Evolutionary conservation across 257 asterid genomes (phyloP), one percentile per base, ranked within the genome.

Genomic region (Petunia axillaris): DNA sequence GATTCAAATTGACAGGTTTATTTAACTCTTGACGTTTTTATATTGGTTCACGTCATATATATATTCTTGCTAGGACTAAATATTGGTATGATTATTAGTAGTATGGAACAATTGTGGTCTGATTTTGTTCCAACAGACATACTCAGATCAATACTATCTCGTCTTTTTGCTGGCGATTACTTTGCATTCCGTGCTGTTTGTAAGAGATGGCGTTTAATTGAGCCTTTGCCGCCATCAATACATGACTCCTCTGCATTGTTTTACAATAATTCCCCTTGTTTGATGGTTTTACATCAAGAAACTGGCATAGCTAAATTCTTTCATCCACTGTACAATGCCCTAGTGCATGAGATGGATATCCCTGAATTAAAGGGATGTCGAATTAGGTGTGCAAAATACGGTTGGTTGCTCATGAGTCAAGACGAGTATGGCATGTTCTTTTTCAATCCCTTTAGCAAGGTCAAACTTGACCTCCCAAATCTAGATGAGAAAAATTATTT

Each of bases 371-470:
- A 9, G 15, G 15, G 41, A 8, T 35, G 15, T 1, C 1, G 6
- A 62, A 62, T 62, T 62, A 14, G 66, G 2, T 25, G 15, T 4
- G 37, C 41, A 25, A 62, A 35, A 62, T 2, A 2, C 35, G 35
- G 35, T 62, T 62, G 66, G 41, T 62, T 62, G 66, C 41, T 62
- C 41, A 62, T 62, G 48, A 64, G 71, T 38, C 71, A 4, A 11
- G 71, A 25, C 25, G 25, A 25, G 25, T 25, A 25, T 25, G 25
- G 25, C 25, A 25, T 25, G 25, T 25, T 25, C 25, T 25, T 25
- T 25, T 25, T 25, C 25, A 25, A 25, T 25, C 25, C 25, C 25
- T 25, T 25, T 25, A 25, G 25, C 25, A 25, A 25, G 25, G 25
- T 25, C 25, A 25, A 25, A 25, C 25, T 25, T 25, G 25, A 25